Base-by-base conservation (phyloP, 768 basidiomycete species). In the Tephrocybe sp. region DNA sequence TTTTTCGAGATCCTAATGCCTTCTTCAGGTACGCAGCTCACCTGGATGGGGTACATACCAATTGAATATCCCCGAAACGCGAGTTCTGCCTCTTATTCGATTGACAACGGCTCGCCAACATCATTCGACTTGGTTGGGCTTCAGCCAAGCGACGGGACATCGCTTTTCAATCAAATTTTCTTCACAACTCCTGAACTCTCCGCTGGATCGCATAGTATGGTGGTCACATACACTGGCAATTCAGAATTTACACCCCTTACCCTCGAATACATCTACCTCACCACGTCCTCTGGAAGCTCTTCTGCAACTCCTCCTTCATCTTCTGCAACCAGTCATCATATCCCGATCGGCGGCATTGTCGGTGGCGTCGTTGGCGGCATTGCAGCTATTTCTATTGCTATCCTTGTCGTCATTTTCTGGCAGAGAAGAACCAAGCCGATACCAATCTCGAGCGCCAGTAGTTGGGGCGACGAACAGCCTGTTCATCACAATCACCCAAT, bases 241-340 rank as follows among this genome's bases (percentile, higher is more conserved):
- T 53, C 51, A 3, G 27, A 60, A 16, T 36, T 50, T 22, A 65
- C 64, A 1, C 67, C 65, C 1, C 59, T 68, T 30, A 55, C 56
- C 15, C 54, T 66, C n/a, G 52, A 51, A 9, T 46, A 57, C n/a
- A 51, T 62, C 22, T 59, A 51, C 24, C 58, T 63, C 16, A 59
- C 61, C 4, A 59, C 54, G 36, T 40, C 48, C n/a, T 18, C 36
- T 19, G 6, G 9, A 21, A n/a, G 32, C 32, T 34, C 32, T 11
- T 48, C 55, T n/a, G 12, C 26, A 40, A 12, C 38, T 11, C 2
- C 18, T 27, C 19, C 42, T 19, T 24, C 28, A 16, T 19, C 34
- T 41, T 16, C 50, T 9, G 47, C 45, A 32, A 53, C 51, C 39
- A 25, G 52, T 3, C 19, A 52, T 35, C 9, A 53, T 26, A 45